Conservation (phyloP, 352 stramenopile genomes). For the Phytophthora multivora region DNA sequence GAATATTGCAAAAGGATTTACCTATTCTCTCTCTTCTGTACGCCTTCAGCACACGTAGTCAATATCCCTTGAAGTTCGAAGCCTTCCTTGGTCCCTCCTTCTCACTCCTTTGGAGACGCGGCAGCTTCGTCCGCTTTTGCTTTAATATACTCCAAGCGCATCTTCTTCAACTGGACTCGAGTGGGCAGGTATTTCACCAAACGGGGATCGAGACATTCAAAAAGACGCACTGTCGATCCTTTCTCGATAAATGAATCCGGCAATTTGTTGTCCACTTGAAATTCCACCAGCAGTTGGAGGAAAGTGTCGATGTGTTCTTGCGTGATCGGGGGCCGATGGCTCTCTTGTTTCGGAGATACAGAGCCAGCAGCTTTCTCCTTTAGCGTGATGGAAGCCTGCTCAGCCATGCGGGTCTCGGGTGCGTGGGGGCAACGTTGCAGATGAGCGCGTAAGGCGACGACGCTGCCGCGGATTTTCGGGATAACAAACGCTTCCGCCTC, state of each 20-base stretch:
- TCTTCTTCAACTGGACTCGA: too few relatives aligned
- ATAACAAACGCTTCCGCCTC: neutral
- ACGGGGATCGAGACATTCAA: neutral
- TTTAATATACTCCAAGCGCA: too few relatives aligned
- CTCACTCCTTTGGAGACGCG: too few relatives aligned
- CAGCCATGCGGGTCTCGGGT: neutral
- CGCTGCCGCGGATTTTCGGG: neutral
- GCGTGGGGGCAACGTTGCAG: neutral
- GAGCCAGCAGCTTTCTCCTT: too few relatives aligned
- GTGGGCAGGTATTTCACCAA: neutral
- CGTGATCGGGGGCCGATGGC: neutral
- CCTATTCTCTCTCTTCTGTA: too few relatives aligned
- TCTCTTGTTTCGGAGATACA: neutral
- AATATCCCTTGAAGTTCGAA: too few relatives aligned
- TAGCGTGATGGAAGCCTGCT: too few relatives aligned
- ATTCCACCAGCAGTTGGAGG: neutral
- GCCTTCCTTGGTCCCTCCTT: too few relatives aligned
- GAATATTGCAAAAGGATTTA: too few relatives aligned
- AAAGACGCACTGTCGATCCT: neutral
- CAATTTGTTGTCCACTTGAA: neutral
- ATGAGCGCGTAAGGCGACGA: neutral
- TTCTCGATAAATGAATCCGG: neutral
- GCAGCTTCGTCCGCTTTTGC: too few relatives aligned
- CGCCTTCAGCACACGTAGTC: too few relatives aligned
- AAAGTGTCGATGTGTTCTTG: neutral